Percentiles rank a stretch among this genome's conserved stretches.
phyloP scores from a whole-genome alignment of 306 rosid species.

The Acacia confusa region DNA sequence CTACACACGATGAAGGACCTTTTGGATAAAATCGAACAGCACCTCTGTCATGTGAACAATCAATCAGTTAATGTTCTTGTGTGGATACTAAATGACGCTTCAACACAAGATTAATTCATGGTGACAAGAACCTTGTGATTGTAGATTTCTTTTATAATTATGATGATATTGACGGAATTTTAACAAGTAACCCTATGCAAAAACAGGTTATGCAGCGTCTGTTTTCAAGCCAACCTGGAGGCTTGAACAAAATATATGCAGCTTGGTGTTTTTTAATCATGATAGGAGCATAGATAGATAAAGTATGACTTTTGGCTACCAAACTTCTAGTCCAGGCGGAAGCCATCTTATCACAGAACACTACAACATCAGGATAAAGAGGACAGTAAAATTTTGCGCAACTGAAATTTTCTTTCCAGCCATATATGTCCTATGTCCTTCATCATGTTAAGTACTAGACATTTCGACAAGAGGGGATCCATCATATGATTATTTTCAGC shows the following conservation, averaged over 20 bases:
- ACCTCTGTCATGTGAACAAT: constrained; percentile 67
- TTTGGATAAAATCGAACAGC: constrained; percentile 95
- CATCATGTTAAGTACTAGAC: neutral
- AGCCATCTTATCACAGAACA: constrained; percentile 3
- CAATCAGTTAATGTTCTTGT: constrained; percentile 36
- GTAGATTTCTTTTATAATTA: neutral
- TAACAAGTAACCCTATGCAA: neutral
- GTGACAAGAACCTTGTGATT: neutral
- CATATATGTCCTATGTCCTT: constrained; percentile 12
- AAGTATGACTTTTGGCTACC: neutral
- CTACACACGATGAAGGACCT: constrained; percentile 76
- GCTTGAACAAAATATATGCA: constrained; percentile 9
- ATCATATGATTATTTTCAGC: constrained; percentile 6
- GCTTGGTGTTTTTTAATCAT: constrained; percentile 15
- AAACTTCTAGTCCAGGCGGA: constrained; percentile 4
- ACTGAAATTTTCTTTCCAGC: constrained; percentile 10
- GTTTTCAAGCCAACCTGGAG: neutral
- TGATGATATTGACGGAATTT: neutral
- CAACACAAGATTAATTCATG: constrained; percentile 1
- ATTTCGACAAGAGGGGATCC: constrained; percentile 11
- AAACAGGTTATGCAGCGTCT: constrained; percentile 14
- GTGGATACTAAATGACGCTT: constrained; percentile 11
- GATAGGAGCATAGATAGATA: constrained; percentile 12
- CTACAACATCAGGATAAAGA: constrained; percentile 17
- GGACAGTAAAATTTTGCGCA: neutral